These are phyloP conservation scores for Globisporangium mamillatum DNA, from an alignment of 352 stramenopile genomes.

Conservation along the genomic window DNA sequence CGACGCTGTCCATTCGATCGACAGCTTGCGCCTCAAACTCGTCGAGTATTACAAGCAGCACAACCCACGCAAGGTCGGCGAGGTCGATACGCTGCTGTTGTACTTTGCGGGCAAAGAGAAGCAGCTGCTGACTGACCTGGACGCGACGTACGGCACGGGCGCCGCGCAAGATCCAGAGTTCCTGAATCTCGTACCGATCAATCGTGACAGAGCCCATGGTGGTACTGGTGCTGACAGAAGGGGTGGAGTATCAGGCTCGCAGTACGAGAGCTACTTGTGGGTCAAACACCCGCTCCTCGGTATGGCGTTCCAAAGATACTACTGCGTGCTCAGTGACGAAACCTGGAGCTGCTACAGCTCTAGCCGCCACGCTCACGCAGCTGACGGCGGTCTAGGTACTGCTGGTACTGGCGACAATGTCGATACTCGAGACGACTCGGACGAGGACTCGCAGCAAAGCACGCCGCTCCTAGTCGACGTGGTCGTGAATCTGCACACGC, in stretches of 20 bases:
- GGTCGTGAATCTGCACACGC: constrained; percentile 29
- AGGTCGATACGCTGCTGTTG: constrained; percentile 69
- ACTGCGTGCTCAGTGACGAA: constrained; percentile 30
- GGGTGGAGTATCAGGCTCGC: neutral
- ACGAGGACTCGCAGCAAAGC: constrained; percentile 1
- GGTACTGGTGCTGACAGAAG: neutral
- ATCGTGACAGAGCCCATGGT: neutral
- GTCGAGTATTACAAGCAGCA: constrained; percentile 90
- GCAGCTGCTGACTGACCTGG: constrained; percentile 55
- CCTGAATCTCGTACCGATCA: constrained; percentile 20
- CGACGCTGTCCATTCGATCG: neutral
- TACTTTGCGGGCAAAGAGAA: constrained; percentile 61
- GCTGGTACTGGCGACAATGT: neutral
- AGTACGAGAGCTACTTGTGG: constrained; percentile 34
- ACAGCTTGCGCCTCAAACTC: constrained; percentile 42
- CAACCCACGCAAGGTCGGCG: constrained; percentile 84
- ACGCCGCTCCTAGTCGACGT: constrained; percentile 26
- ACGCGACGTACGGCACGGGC: constrained; percentile 55
- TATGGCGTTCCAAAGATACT: constrained; percentile 29
- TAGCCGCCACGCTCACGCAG: constrained; percentile 18
- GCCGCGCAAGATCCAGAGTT: constrained; percentile 35
- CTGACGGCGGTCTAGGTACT: neutral
- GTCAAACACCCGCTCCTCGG: constrained; percentile 41
- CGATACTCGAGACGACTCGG: neutral
- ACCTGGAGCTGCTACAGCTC: constrained; percentile 37